These are phyloP conservation scores for Metschnikowia corniflorae DNA, from an alignment of 805 yeast species.

Conservation along the genomic window DNA sequence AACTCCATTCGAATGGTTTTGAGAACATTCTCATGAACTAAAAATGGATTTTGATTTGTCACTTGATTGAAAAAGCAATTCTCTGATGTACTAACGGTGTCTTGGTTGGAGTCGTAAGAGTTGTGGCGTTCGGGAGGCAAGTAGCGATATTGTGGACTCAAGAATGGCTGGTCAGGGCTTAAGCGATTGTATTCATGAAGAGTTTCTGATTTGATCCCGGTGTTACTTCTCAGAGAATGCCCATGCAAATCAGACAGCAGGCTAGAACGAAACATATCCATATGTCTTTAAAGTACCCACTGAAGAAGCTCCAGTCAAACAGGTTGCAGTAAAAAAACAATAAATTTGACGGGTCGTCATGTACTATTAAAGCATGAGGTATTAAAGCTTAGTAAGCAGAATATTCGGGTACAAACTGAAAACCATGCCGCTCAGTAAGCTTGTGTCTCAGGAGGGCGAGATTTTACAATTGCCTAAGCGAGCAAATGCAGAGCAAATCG, in stretches of 20 bases:
- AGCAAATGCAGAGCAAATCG: constrained; percentile 11
- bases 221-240: constrained; percentile 9
- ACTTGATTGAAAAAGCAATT: constrained; percentile 12
- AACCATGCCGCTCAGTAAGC: constrained; percentile 8
- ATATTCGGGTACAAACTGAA: constrained; percentile 2
- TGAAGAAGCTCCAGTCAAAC: neutral
- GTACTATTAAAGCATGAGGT: constrained; percentile 10
- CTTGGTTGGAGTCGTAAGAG: constrained; percentile 2
- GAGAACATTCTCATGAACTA: constrained; percentile 15
- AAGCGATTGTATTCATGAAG: constrained; percentile 4
- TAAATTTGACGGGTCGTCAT: constrained; percentile 5
- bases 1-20: constrained; percentile 13
- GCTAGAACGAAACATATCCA: constrained; percentile 7
- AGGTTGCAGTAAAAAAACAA: constrained; percentile 2
- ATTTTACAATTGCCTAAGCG: constrained; percentile 10
- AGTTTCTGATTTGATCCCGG: constrained; percentile 7
- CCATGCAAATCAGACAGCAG: constrained; percentile 12
- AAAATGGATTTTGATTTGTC: constrained; percentile 13
- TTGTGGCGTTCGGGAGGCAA: constrained; percentile 4
- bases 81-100: constrained; percentile 7
- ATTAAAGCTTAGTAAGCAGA: constrained; percentile 4
- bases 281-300: neutral
- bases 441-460: constrained; percentile 5
- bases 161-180: constrained; percentile 7
- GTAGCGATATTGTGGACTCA: constrained; percentile 8